These are phyloP conservation scores for Tolypocladium tropicale DNA, from an alignment of 2,329 filamentous ascomycete genomes.

Conservation along the genomic window DNA sequence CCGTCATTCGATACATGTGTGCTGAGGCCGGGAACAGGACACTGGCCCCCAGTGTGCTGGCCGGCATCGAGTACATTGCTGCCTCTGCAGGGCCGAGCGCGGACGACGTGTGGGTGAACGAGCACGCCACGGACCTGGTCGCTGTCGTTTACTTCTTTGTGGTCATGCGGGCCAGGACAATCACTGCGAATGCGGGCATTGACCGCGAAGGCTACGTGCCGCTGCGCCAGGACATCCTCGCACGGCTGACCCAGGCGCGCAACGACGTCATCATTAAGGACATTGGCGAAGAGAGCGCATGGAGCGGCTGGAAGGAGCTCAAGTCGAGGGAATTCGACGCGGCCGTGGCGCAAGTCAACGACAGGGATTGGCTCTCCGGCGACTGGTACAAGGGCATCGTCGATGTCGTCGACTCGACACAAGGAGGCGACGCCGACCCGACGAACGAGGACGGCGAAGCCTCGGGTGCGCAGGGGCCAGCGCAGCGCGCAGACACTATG, in stretches of 20 bases:
- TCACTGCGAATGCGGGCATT: constrained; percentile 26
- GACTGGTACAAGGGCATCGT: constrained; percentile 55
- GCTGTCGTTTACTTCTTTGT: constrained; percentile 53
- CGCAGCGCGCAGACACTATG: constrained; percentile 55
- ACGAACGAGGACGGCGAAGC: constrained; percentile 21
- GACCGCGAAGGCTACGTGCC: constrained; percentile 34
- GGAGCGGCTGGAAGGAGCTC: constrained; percentile 42
- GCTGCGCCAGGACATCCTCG: constrained; percentile 34
- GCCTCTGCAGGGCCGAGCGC: constrained; percentile 31
- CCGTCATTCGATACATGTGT: constrained; percentile 54
- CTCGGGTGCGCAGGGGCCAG: constrained; percentile 22
- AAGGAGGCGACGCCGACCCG: constrained; percentile 22
- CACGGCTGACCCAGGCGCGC: constrained; percentile 29
- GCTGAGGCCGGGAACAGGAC: constrained; percentile 47
- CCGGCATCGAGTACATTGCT: constrained; percentile 54
- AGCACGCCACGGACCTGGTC: constrained; percentile 43
- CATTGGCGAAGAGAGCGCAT: constrained; percentile 35
- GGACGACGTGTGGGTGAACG: constrained; percentile 37
- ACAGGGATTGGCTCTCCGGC: constrained; percentile 43
- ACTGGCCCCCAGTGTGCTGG: constrained; percentile 62
- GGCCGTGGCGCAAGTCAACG: constrained; percentile 49
- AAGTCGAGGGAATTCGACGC: constrained; percentile 47
- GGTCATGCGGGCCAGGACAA: constrained; percentile 34
- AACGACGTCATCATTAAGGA: constrained; percentile 26
- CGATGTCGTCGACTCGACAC: constrained; percentile 34